A percentile compares a stretch with the other conserved stretches of the same genome.
These are phyloP conservation scores for Wickerhamiella spandovensis DNA, from an alignment of 805 yeast species.

Conservation along the genomic window DNA sequence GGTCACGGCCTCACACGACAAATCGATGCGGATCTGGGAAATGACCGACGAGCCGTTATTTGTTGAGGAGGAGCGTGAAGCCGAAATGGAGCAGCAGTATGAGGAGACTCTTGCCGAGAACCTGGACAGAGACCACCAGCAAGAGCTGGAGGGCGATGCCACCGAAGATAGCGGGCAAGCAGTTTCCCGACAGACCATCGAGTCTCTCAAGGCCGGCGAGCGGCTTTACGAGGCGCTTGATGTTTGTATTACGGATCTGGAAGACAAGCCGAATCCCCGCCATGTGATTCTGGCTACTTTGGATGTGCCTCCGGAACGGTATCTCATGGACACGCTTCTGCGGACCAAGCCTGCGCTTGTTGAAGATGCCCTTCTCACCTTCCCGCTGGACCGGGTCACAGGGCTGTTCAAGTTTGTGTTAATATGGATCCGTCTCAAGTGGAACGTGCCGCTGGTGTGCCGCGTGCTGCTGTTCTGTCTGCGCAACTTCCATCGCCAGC, in stretches of 20 bases:
- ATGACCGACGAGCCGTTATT: conserved; percentile 93
- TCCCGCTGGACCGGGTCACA: conserved; percentile 76
- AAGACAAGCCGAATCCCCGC: conserved; percentile 25
- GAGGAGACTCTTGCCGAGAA: conserved; percentile 68
- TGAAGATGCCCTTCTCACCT: conserved; percentile 82
- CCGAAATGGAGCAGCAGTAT: conserved; percentile 84
- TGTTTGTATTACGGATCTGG: conserved; percentile 59
- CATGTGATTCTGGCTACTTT: conserved; percentile 66
- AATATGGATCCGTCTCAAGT: conserved; percentile 45
- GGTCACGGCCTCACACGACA: conserved; percentile 83
- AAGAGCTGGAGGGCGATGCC: conserved; percentile 33
- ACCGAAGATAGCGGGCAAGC: conserved; percentile 38
- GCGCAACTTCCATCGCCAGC: conserved; percentile 62
- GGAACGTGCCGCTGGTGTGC: conserved; percentile 52
- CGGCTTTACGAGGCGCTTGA: conserved; percentile 85
- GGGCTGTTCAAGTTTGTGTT: conserved; percentile 60
- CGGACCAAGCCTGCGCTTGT: conserved; percentile 72
- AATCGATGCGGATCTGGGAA: conserved; percentile 83
- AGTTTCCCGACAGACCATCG: conserved; percentile 74
- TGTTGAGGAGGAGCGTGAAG: conserved; percentile 90
- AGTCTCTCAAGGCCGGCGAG: conserved; percentile 90
- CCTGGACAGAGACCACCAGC: conserved; percentile 32
- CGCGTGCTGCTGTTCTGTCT: conserved; percentile 65
- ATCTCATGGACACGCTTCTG: conserved; percentile 58
- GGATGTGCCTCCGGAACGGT: conserved; percentile 56